Evolutionary conservation across 139 green algal genomes (phyloP), one percentile per base, ranked within the genome.

Genomic region (Chlorella sp.): DNA sequence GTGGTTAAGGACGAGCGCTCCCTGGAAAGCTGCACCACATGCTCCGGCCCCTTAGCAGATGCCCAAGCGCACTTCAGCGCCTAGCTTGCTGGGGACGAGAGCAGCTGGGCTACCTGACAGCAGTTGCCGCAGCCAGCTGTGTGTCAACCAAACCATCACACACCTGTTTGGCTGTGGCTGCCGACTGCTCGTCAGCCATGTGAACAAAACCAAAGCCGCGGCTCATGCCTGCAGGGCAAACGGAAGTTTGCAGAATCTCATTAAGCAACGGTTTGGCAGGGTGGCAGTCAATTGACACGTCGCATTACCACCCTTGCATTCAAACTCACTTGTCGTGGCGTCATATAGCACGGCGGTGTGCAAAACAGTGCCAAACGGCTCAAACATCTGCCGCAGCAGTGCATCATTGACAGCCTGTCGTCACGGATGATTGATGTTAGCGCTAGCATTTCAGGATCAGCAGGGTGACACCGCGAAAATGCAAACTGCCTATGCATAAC

Each of bases 121-220:
- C n/a, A n/a, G n/a, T n/a, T n/a, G n/a, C n/a, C n/a, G n/a, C n/a
- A n/a, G n/a, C n/a, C n/a, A n/a, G n/a, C n/a, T n/a, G n/a, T n/a
- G n/a, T n/a, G n/a, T n/a, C n/a, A n/a, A n/a, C n/a, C n/a, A n/a
- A n/a, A n/a, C n/a, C n/a, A n/a, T n/a, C n/a, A 41, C 2, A 41
- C 30, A 80, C 90, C n/a, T 91, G 75, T 20, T 79, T 74, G 5
- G 93, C 93, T 20, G 86, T 54, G 22, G 69, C 48, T 7, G 95
- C 94, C n/a, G 89, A 81, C 60, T 82, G 74, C 3, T 89, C 80
- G 76, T 95, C 92, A 34, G 91, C 89, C 85, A 97, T 95, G 85
- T 98, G 94, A 24, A 98, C 92, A 81, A 99, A 99, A 24, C 95
- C 96, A 86, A 96, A 99, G 74, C 94, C 93, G 32, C 93, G 85